Evolutionary conservation across 345 rosid species (phyloP).

Genomic region (Cardamine resedifolia): DNA sequence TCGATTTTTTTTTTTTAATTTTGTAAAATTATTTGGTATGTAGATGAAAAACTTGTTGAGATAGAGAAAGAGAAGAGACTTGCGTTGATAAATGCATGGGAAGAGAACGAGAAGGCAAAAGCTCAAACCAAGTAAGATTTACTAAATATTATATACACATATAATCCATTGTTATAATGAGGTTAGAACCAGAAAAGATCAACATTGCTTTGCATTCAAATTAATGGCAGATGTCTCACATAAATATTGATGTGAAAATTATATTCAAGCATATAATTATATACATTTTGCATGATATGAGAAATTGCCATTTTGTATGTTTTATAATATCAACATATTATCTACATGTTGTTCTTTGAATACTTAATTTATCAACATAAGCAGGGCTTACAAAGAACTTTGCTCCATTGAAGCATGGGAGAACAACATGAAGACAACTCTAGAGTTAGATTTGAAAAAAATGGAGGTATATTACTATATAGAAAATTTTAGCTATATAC

Average conservation of each 20-base stretch:
- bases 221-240: background rate
- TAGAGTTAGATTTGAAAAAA: conserved; percentile 51
- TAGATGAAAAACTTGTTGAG: conserved; percentile 42
- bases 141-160: background rate
- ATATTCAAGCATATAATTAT: background rate
- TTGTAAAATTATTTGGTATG: background rate
- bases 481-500: background rate
- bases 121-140: conserved; percentile 68
- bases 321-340: background rate
- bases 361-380: background rate
- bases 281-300: background rate
- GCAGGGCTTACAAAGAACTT: conserved; percentile 61
- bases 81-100: conserved; percentile 80
- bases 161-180: background rate
- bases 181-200: background rate
- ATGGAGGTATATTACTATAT: conserved; percentile 52
- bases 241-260: background rate
- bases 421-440: conserved; percentile 52
- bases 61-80: conserved; percentile 59
- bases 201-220: background rate
- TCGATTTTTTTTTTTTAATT: background rate
- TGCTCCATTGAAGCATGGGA: conserved; percentile 63
- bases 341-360: background rate
- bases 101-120: conserved; percentile 81
- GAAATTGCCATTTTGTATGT: background rate